These are phyloP conservation scores for Coffea canephora DNA, from an alignment of 257 asterid genomes.

Conservation along the genomic window DNA sequence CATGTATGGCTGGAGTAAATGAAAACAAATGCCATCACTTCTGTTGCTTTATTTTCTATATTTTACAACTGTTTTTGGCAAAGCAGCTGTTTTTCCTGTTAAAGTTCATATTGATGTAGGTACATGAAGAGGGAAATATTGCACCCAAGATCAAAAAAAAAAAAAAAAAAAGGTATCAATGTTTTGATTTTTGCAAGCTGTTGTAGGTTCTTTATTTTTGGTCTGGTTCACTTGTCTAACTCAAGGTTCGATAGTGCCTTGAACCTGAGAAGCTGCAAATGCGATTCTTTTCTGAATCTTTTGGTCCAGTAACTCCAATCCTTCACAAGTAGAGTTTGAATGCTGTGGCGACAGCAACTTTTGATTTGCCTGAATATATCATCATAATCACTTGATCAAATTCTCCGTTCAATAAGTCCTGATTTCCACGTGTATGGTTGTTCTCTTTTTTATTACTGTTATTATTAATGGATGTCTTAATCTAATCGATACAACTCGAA, in stretches of 20 bases:
- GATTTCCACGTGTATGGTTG: too few species aligned
- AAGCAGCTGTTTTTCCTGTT: not conserved
- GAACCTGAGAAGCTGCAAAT: not conserved
- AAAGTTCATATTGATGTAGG: not conserved
- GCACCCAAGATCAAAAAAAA: not conserved
- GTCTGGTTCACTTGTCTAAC: not conserved
- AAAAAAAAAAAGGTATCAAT: too few species aligned
- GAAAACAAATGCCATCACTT: slow-evolving; percentile 5
- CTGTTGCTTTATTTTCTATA: not conserved
- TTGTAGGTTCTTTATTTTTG: not conserved
- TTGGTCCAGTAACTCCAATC: not conserved
- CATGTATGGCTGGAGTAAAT: slow-evolving; percentile 2
- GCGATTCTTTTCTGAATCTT: not conserved
- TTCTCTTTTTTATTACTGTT: too few species aligned
- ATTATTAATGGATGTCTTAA: too few species aligned
- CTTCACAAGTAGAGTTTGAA: too few species aligned
- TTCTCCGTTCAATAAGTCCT: too few species aligned
- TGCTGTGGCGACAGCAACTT: too few species aligned
- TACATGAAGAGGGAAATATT: not conserved
- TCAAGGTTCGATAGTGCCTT: not conserved
- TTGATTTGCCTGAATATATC: too few species aligned
- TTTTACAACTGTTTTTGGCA: not conserved
- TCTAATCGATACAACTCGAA: too few species aligned
- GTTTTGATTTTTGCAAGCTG: too few species aligned
- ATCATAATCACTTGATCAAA: too few species aligned